These are phyloP conservation scores for Opeltia flavorubescens DNA, from an alignment of 495 filamentous ascomycete genomes.

Conservation along the genomic window DNA sequence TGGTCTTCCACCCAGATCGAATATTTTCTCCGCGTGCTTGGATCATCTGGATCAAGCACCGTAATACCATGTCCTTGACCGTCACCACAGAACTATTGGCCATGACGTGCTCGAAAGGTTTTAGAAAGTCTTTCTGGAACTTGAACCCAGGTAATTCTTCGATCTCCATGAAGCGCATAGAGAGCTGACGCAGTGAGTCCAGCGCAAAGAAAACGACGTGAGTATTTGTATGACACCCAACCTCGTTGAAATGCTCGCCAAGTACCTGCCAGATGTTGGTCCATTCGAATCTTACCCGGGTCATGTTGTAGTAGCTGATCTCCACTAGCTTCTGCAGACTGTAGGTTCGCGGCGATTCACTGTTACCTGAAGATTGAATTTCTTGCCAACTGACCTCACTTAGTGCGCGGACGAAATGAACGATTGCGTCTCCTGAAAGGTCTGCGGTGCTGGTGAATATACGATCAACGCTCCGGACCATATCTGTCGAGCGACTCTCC, in stretches of 20 bases:
- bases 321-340: slow-evolving; percentile 96
- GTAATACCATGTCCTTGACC: slow-evolving; percentile 95
- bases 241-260: slow-evolving; percentile 93
- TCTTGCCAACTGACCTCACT: slow-evolving; percentile 98
- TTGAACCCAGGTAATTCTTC: slow-evolving; percentile 97
- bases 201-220: slow-evolving; percentile 93
- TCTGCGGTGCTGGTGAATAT: slow-evolving; percentile 95
- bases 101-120: slow-evolving; percentile 96
- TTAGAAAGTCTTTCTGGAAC: slow-evolving; percentile 98
- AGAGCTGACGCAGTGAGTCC: slow-evolving; percentile 85
- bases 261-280: slow-evolving; percentile 92
- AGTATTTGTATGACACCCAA: slow-evolving; percentile 91
- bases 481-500: slow-evolving; percentile 81
- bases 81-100: slow-evolving; percentile 74
- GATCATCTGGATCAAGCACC: slow-evolving; percentile 98
- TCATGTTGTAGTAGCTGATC: slow-evolving; percentile 99
- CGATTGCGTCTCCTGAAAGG: slow-evolving; percentile 85
- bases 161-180: slow-evolving; percentile 97
- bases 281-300: slow-evolving; percentile 94
- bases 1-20: slow-evolving; percentile 93
- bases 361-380: slow-evolving; percentile 90
- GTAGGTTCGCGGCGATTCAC: slow-evolving; percentile 86
- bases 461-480: slow-evolving; percentile 81
- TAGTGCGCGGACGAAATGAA: slow-evolving; percentile 88
- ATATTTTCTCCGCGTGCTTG: slow-evolving; percentile 93